Conservation (phyloP, 2,329 filamentous ascomycete species). For the Fusarium denticulatum region DNA sequence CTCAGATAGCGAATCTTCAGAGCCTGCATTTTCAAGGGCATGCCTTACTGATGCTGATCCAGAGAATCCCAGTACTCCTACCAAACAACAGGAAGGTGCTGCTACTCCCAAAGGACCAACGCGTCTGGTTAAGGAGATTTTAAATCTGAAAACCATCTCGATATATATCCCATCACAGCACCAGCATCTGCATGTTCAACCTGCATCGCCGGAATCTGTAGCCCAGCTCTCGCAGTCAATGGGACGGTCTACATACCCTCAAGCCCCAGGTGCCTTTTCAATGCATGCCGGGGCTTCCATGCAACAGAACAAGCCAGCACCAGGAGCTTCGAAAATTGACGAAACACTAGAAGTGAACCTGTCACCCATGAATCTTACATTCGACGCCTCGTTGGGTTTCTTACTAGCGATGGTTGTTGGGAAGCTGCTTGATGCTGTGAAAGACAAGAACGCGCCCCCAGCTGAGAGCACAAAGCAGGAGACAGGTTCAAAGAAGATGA, state of each 20-base stretch:
- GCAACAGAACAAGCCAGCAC: conserved; percentile 1
- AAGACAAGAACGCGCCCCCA: conserved; percentile 34
- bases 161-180: conserved; percentile 64
- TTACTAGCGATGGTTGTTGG: conserved; percentile 62
- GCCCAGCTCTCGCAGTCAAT: conserved; percentile 47
- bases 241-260: conserved; percentile 55
- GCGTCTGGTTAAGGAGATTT: conserved; percentile 65
- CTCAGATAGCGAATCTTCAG: conserved; percentile 42
- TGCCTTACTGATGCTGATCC: conserved; percentile 32
- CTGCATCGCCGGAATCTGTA: conserved; percentile 42
- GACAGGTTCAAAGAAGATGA: conserved; percentile 30
- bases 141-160: conserved; percentile 61
- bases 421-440: conserved; percentile 59
- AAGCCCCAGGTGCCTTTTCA: conserved; percentile 71
- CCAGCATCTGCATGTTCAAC: conserved; percentile 53
- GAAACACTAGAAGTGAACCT: conserved; percentile 58
- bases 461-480: conserved; percentile 18
- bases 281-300: conserved; percentile 47
- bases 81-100: conserved; percentile 51
- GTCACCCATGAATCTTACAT: conserved; percentile 63
- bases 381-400: conserved; percentile 67
- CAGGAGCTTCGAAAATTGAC: conserved; percentile 19
- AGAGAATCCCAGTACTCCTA: conserved; percentile 12
- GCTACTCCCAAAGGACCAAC: conserved; percentile 63
- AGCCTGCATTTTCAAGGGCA: conserved; percentile 43